phyloP scores from a whole-genome alignment of 805 yeast species.

The Scheffersomyces stipitis region DNA sequence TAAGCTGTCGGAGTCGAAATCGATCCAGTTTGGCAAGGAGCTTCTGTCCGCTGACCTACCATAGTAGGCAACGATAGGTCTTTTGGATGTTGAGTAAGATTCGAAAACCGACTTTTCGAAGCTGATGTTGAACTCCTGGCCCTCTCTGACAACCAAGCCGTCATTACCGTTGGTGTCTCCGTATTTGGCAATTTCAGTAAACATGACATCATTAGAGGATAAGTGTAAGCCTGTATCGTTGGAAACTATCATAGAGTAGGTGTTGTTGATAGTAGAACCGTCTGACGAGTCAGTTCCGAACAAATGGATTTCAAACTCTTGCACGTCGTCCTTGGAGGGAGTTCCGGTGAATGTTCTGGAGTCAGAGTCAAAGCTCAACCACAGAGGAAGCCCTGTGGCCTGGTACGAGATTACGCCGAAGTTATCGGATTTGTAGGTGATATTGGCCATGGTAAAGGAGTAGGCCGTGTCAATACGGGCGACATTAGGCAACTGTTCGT shows the following conservation, averaged over 20 bases:
- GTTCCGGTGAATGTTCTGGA: slow-evolving; percentile 69
- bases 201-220: slow-evolving; percentile 41
- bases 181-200: slow-evolving; percentile 54
- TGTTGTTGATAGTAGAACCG: slow-evolving; percentile 37
- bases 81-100: slow-evolving; percentile 41
- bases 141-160: slow-evolving; percentile 74
- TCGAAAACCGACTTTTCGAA: slow-evolving; percentile 64
- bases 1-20: slow-evolving; percentile 60
- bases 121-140: slow-evolving; percentile 60
- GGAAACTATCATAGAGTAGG: slow-evolving; percentile 63
- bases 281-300: slow-evolving; percentile 67
- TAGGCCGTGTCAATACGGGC: slow-evolving; percentile 69
- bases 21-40: slow-evolving; percentile 89
- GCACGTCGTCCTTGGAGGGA: slow-evolving; percentile 51
- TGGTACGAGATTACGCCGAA: slow-evolving; percentile 50
- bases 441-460: slow-evolving; percentile 63
- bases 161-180: slow-evolving; percentile 78
- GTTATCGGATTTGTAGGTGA: slow-evolving; percentile 55
- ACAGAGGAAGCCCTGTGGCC: slow-evolving; percentile 62
- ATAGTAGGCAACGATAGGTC: slow-evolving; percentile 63
- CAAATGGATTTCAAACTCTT: slow-evolving; percentile 45
- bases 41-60: slow-evolving; percentile 81
- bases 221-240: slow-evolving; percentile 53
- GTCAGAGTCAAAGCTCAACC: slow-evolving; percentile 72
- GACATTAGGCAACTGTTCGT: slow-evolving; percentile 82